These are phyloP conservation scores for Colletotrichum australisinense DNA, from an alignment of 2,329 filamentous ascomycete species.

Conservation along the genomic window DNA sequence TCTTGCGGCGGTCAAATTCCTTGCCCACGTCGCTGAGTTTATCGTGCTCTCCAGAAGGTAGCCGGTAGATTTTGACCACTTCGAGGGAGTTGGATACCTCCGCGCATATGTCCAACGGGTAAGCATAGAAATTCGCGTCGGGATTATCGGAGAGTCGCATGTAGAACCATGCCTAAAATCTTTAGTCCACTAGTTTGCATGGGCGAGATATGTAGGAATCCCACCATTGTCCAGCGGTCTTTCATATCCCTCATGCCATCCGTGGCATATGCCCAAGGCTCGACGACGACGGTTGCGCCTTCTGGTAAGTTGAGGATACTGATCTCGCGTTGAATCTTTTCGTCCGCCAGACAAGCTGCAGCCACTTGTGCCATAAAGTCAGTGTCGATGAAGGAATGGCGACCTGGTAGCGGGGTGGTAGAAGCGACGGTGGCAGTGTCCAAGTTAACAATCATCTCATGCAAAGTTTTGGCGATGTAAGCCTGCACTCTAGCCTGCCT, in stretches of 20 bases:
- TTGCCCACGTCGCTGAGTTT: slow-evolving; percentile 46
- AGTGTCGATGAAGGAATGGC: slow-evolving; percentile 59
- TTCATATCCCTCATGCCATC: slow-evolving; percentile 65
- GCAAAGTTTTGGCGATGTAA: slow-evolving; percentile 36
- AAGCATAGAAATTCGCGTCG: slow-evolving; percentile 68
- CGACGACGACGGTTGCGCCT: slow-evolving; percentile 57
- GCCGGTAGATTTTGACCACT: slow-evolving; percentile 61
- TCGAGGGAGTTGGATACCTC: slow-evolving; percentile 62
- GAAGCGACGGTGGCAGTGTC: slow-evolving; percentile 15
- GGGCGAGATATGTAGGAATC: not conserved
- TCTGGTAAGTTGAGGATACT: slow-evolving; percentile 54
- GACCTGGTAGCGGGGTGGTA: slow-evolving; percentile 49
- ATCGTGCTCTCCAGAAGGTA: slow-evolving; percentile 54
- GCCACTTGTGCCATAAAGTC: slow-evolving; percentile 61
- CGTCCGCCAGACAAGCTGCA: slow-evolving; percentile 56
- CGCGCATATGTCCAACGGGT: slow-evolving; percentile 64
- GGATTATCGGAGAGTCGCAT: slow-evolving; percentile 48
- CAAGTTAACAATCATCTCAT: slow-evolving; percentile 40
- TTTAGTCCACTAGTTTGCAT: accelerated
- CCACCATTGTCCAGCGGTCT: slow-evolving; percentile 60
- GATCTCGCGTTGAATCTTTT: slow-evolving; percentile 55
- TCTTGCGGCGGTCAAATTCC: slow-evolving; percentile 53
- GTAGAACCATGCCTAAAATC: slow-evolving; percentile 31
- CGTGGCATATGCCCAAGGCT: slow-evolving; percentile 67
- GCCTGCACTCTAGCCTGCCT: slow-evolving; percentile 51